These are phyloP conservation scores for Musa beccarii DNA, from an alignment of 176 grass and related monocot species.

Conservation along the genomic window DNA sequence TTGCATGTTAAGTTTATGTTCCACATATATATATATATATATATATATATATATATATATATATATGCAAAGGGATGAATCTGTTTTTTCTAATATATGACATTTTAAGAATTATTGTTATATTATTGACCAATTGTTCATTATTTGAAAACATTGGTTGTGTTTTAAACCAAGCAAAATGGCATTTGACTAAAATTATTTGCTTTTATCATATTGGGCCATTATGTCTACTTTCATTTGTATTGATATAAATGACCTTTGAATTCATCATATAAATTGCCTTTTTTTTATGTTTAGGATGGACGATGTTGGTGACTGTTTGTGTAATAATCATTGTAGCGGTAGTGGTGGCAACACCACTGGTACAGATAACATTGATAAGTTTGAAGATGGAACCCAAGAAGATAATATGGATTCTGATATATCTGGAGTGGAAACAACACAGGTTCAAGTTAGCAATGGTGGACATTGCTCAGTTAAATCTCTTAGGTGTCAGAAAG, in stretches of 20 bases:
- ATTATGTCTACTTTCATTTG: neutral
- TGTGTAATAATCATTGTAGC: conserved; percentile 19
- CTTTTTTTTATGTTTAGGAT: neutral
- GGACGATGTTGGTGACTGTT: neutral
- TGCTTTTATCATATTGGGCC: neutral
- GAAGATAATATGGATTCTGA: conserved; percentile 66
- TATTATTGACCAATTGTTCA: neutral
- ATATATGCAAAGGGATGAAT: neutral
- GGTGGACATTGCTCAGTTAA: conserved; percentile 28
- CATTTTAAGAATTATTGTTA: neutral
- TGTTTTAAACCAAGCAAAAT: neutral
- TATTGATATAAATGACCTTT: neutral
- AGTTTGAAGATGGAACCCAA: conserved; percentile 39
- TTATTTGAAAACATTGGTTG: neutral
- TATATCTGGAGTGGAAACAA: conserved; percentile 40
- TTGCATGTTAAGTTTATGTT: neutral
- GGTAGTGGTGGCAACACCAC: conserved; percentile 10
- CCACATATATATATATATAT: neutral
- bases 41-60: no score
- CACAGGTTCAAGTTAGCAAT: conserved; percentile 41
- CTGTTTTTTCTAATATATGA: neutral
- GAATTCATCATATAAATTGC: neutral
- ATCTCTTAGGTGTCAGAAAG: conserved; percentile 53
- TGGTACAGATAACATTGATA: conserved; percentile 30
- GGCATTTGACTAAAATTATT: neutral